A percentile compares a stretch with the other conserved stretches of the same genome.
These are phyloP conservation scores for Batkoa obscura DNA, from an alignment of 371 early-diverging fungal species.

Conservation along the genomic window DNA sequence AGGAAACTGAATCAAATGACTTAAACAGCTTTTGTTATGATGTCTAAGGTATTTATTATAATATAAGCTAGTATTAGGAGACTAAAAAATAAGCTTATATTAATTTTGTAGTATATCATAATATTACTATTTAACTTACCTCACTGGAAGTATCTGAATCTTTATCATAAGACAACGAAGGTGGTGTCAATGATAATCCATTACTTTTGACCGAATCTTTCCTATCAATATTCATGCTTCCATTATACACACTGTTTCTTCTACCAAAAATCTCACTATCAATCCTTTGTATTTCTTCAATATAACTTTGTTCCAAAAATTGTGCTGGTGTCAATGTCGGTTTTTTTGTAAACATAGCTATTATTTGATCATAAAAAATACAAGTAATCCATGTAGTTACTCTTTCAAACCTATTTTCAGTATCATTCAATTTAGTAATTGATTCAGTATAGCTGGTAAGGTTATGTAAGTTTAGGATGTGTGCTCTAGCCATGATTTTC, in stretches of 20 bases:
- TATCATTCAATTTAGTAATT: not conserved
- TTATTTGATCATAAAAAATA: not conserved
- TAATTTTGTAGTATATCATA: too few species aligned
- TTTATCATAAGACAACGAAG: not conserved
- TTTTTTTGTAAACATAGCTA: not conserved
- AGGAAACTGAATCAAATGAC: too few species aligned
- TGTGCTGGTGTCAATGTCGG: not conserved
- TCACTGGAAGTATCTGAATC: not conserved
- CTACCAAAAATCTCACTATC: too few species aligned
- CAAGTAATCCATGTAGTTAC: not conserved
- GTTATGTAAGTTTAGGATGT: constrained; percentile 1
- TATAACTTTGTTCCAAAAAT: not conserved
- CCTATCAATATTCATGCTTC: too few species aligned
- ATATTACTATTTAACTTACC: too few species aligned
- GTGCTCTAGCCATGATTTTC: not conserved
- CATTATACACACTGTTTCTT: too few species aligned
- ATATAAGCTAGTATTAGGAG: too few species aligned
- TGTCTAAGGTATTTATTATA: too few species aligned
- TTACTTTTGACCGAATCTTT: too few species aligned
- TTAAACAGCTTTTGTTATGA: too few species aligned
- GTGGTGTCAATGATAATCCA: not conserved
- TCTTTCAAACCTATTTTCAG: not conserved
- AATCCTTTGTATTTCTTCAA: not conserved
- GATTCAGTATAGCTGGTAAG: not conserved
- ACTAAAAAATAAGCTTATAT: too few species aligned